Conservation (phyloP, 108 stramenopile species). For the Cyclostephanos tholiformis region DNA sequence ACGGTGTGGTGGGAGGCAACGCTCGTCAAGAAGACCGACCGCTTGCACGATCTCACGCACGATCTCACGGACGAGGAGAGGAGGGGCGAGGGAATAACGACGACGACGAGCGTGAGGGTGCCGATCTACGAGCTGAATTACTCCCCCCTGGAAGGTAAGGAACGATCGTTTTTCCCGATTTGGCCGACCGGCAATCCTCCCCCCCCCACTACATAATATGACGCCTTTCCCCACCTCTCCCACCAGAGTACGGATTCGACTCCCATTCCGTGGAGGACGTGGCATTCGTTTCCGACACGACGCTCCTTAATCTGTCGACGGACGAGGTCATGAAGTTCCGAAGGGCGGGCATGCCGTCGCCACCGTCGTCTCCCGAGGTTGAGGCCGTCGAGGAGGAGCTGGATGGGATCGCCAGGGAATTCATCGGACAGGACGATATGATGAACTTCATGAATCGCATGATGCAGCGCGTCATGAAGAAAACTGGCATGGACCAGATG, state of each 20-base stretch:
- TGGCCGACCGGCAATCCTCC: no score
- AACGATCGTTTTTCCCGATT: no score
- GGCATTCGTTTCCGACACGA: conserved; percentile 25
- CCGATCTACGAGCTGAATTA: conserved; percentile 42
- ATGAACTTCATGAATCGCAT: conserved; percentile 28
- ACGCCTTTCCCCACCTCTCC: no score
- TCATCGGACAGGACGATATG: conserved; percentile 24
- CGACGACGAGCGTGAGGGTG: conserved; percentile 12
- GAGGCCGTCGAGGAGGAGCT: neutral
- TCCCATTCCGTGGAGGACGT: conserved; percentile 25
- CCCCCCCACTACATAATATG: no score
- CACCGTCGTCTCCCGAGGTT: conserved; percentile 13
- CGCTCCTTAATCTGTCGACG: conserved; percentile 27
- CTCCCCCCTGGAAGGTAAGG: conserved; percentile 27
- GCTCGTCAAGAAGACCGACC: neutral
- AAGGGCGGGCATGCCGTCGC: conserved; percentile 12
- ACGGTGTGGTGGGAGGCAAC: conserved; percentile 46
- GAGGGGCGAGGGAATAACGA: conserved; percentile 8
- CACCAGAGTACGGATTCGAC: conserved; percentile 13
- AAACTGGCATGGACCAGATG: conserved; percentile 18
- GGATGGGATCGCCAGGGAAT: no score
- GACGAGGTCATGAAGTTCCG: conserved; percentile 44
- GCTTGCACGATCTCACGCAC: conserved; percentile 20
- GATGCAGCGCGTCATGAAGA: conserved; percentile 24
- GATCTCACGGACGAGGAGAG: no score